phyloP scores from a whole-genome alignment of 805 yeast species.

The Yarrowia sp. region DNA sequence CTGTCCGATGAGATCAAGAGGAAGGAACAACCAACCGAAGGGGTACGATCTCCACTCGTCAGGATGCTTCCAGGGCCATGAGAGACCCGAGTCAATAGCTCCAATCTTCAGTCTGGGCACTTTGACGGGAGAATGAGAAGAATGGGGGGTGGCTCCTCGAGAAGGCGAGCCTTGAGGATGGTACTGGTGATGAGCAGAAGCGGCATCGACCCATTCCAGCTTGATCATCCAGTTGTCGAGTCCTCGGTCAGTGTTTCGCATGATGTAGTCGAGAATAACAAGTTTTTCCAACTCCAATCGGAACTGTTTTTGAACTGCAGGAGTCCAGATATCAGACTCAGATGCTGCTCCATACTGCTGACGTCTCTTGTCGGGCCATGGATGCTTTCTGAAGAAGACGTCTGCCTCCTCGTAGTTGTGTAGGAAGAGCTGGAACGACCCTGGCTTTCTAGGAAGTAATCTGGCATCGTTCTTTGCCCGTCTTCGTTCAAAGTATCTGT shows the following conservation, averaged over 20 bases:
- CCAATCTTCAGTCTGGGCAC: constrained; percentile 61
- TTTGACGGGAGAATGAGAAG: constrained; percentile 40
- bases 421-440: constrained; percentile 71
- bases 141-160: constrained; percentile 38
- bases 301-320: constrained; percentile 57
- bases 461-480: constrained; percentile 44
- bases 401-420: constrained; percentile 67
- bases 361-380: constrained; percentile 55
- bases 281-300: constrained; percentile 69
- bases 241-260: constrained; percentile 78
- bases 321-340: constrained; percentile 58
- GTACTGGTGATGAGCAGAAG: constrained; percentile 16
- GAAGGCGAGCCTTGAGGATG: constrained; percentile 37
- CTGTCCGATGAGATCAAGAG: constrained; percentile 66
- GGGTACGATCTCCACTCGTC: constrained; percentile 84
- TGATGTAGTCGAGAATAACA: constrained; percentile 72
- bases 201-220: constrained; percentile 53
- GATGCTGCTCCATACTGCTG: constrained; percentile 13
- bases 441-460: constrained; percentile 58
- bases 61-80: constrained; percentile 84
- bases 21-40: constrained; percentile 77
- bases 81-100: constrained; percentile 76
- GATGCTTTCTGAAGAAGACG: constrained; percentile 61
- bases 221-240: constrained; percentile 80
- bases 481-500: constrained; percentile 57